Evolutionary conservation across 345 rosid genomes (phyloP).

Genomic region (Leavenworthia alabamica): DNA sequence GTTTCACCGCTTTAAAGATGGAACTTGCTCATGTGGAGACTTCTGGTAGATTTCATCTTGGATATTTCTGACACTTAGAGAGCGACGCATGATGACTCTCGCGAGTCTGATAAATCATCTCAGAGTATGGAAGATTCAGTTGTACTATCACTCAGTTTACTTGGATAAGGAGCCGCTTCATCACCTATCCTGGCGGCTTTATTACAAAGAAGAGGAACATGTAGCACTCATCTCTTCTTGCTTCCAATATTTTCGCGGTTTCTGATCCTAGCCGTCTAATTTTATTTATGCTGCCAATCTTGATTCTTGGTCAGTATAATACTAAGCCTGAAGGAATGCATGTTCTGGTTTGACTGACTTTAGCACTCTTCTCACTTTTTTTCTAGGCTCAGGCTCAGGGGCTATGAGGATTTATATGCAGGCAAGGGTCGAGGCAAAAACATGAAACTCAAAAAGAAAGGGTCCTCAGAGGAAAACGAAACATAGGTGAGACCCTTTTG

Average conservation of each 20-base stretch:
- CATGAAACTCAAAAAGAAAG: neutral
- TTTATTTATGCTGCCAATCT: neutral
- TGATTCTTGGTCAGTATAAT: neutral
- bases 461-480: neutral
- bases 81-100: neutral
- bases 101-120: conserved; percentile 13
- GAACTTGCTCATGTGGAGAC: conserved; percentile 89
- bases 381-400: neutral
- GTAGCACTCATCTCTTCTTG: conserved; percentile 6
- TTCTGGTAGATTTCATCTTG: conserved; percentile 56
- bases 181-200: neutral
- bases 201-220: conserved; percentile 25
- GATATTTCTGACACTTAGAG: no score
- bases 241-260: neutral
- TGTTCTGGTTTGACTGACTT: neutral
- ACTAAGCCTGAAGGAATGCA: neutral
- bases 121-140: conserved; percentile 1
- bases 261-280: neutral
- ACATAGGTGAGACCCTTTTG: conserved; percentile 12
- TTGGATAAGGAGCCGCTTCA: conserved; percentile 10
- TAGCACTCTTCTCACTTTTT: neutral
- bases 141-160: neutral
- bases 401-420: neutral
- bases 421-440: neutral
- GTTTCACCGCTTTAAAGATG: conserved; percentile 81